Base-by-base conservation (phyloP, 208 protist species). In the Trypanosoma avium region DNA sequence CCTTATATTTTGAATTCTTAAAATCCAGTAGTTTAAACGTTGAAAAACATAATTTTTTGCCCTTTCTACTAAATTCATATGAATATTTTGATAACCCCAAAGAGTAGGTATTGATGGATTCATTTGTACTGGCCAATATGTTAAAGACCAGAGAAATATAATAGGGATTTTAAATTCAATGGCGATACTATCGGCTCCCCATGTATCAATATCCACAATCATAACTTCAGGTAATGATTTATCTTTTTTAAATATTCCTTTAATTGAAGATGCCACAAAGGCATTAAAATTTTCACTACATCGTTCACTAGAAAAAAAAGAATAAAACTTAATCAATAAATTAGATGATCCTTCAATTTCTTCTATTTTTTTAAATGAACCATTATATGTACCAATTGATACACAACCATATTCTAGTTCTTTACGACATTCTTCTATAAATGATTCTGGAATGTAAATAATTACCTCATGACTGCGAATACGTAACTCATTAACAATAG, bases 141-240 rank as follows among this genome's bases (percentile, higher is more conserved):
- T 55, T 17, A 47, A 61, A 15, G 57, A 61, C 63, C 61, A 77
- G 52, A 77, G 26, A 43, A 79, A 60, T 15, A 79, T 43, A 22
- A 46, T 66, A 1, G 73, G 73, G 6, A 56, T 65, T 0, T 45
- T 40, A 10, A 73, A 46, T 26, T 19, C 19, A 1, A 40, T 35
- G 24, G 66, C 60, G n/a, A 79, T 61, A 29, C 15, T 70, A 15
- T 70, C 64, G 26, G 27, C 55, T 3, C 46, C 61, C 42, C 59
- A 69, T 33, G 54, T 27, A 45, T 46, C 56, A 36, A 67, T 72
- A 45, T 77, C 71, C 21, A 63, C 56, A 9, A 77, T n/a, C 21
- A 77, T 47, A 38, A 67, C 52, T 43, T 70, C 56, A 35, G 64
- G 64, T 10, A 32, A 17, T 53, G n/a, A 35, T 56, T 4, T 15